Evolutionary conservation across 2,329 filamentous ascomycete genomes (phyloP), one percentile per base, ranked within the genome.

Genomic region (Zymoseptoria tritici): DNA sequence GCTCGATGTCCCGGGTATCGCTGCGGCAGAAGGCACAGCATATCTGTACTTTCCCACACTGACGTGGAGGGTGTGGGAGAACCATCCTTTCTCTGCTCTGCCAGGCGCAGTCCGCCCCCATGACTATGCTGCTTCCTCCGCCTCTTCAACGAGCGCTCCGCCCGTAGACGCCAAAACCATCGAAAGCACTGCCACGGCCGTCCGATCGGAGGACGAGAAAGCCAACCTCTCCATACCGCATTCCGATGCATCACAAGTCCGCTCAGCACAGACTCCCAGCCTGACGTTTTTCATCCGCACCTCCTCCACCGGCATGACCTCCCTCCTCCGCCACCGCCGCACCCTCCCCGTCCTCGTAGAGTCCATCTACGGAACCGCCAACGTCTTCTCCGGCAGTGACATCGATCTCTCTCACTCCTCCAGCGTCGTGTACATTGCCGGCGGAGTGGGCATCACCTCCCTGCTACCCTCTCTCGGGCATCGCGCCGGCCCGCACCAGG

Each of bases 1-100:
- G 3, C 65, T 82, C 13, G 76, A 80, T 57, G 63, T 82, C 11
- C 68, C 68, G 1, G 76, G 74, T 3, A 61, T 78, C 5, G 63
- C 73, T 49, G 79, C 73, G 71, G 65, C 62, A 3, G 13, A 46
- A 46, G 66, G 72, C 2, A 75, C 80, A 55, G 76, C 71, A 0
- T 83, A 81, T 59, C 68, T 77, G 0, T 81, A 81, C 66, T 82
- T 84, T 64, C 80, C 81, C 0, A 77, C 75, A 0, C 64, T 81
- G 1, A 75, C 63, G 5, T 67, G 66, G 62, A 61, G 66, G 1
- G 54, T 67, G 2, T 83, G 81, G 80, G 80, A 83, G 66, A 83
- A 80, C 52, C 82, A 84, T 64, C 81, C 81, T 0, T 83, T 84
- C 64, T 81, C 79, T 46, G 36, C 36, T 46, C 16, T 46, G 13